These are phyloP conservation scores for Solanum clarkiae DNA, from an alignment of 257 asterid genomes.

Conservation along the genomic window DNA sequence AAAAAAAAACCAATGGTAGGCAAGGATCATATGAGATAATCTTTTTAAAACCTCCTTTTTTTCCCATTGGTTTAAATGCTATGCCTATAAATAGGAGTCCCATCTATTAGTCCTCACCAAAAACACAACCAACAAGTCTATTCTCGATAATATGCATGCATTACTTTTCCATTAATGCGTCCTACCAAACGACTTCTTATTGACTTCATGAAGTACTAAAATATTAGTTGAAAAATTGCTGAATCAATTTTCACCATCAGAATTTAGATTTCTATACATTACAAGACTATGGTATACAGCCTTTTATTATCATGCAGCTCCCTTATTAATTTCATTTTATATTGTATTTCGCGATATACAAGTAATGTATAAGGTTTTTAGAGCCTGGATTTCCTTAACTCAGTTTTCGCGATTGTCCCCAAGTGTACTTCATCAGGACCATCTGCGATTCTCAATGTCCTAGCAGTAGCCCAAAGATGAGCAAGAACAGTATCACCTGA, in stretches of 20 bases:
- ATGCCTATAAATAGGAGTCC: background rate
- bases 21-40: background rate
- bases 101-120: background rate
- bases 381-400: background rate
- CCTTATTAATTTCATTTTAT: background rate
- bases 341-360: background rate
- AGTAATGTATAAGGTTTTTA: background rate
- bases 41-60: background rate
- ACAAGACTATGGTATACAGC: background rate
- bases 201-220: background rate
- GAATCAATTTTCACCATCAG: background rate
- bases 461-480: constrained; percentile 82
- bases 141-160: too few relatives aligned
- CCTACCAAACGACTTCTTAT: background rate
- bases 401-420: background rate
- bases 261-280: background rate
- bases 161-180: too few relatives aligned
- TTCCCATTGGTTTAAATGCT: background rate
- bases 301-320: background rate
- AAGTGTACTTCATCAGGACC: background rate
- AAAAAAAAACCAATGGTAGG: background rate
- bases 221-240: background rate
- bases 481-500: constrained; percentile 79
- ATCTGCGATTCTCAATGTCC: constrained; percentile 71
- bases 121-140: background rate